Base-by-base conservation (phyloP, 2,329 filamentous ascomycete genomes). In the Phialocephala sp. region DNA sequence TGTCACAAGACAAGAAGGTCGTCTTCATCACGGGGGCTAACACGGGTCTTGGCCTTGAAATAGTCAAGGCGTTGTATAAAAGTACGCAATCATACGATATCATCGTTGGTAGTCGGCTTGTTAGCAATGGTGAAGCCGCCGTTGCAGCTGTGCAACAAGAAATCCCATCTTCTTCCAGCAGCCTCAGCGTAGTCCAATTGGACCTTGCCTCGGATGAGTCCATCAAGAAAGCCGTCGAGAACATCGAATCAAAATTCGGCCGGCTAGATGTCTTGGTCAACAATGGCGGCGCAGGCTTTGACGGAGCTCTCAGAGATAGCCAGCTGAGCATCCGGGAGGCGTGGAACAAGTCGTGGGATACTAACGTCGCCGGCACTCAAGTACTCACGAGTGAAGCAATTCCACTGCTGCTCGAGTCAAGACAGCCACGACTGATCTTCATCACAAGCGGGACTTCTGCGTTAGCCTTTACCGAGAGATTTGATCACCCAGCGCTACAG, bases 11-110 rank as follows among this genome's bases (percentile, higher is more conserved):
- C 6, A 32, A 32, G 6, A 67, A 63, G 59, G 54, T 71, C 65
- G 64, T 70, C 64, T 63, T 82, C 12, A 73, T 82, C 6, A 81
- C 80, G 0, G 80, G 80, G 2, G 76, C 79, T n/a, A 82, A 82
- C 63, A 75, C 72, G 0, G 80, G 80, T 15, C 71, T 82, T 1
- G 80, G 80, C 1, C 72, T 77, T 1, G 80, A 80, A 60, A 74
- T 79, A 2, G 74, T 76, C 22, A 74, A 73, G 6, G 66, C 68
- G 39, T 60, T 71, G 50, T 56, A 65, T 62, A 60, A 60, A 60
- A 63, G 57, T 59, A 59, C 64, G 50, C 45, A 63, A 45, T 43
- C 62, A 41, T 70, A 69, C 54, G 56, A 77, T 35, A 76, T 84
- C 22, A 80, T 84, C 52, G 70, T 83, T 22, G 81, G 76, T 47